Evolutionary conservation across 2,329 filamentous ascomycete species (phyloP), one percentile per base, ranked within the genome.

Genomic region (Fusarium odoratissimum): DNA sequence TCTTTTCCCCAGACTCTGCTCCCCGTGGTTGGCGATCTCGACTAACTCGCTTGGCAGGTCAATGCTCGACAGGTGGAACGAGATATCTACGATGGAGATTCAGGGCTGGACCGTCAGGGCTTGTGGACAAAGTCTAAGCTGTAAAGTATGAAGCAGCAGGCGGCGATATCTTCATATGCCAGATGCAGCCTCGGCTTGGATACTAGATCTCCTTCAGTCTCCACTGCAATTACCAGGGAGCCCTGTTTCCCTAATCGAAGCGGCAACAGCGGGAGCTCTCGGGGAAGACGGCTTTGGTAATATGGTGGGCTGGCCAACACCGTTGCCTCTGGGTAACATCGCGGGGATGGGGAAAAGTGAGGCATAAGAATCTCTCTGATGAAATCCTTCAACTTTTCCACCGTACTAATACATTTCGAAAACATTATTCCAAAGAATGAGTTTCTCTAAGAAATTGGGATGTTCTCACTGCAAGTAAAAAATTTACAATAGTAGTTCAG

Each of bases 51-150:
- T 67, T 68, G 64, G 58, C 74, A 95, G 92, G 90, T 97, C 78
- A 98, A 98, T 81, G 88, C 93, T 10, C 88, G 95, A 64, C 89
- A 90, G 69, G 90, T 96, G 61, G 94, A 97, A 81, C 87, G 92
- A 73, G 93, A 97, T 77, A 93, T 97, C 61, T 98, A 94, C 81
- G 92, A 97, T 79, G 95, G 94, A 4, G 90, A 90, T 62, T 85
- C 90, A 30, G 89, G 89, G 13, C 81, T 95, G 63, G 91, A 93
- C 73, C 84, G 81, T 69, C 79, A 81, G 64, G 85, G 86, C 16
- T 77, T 89, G 60, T 88, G 87, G 86, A 83, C 83, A 65, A 86
- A 81, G 77, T 83, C 87, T 49, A 90, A 87, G 82, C 79, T 89
- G 67, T 89, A 74, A 69, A 55, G 48, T 88, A 69, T 62, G 40